Evolutionary conservation across 2,329 filamentous ascomycete genomes (phyloP), one percentile per base, ranked within the genome.

Genomic region (Zalaria obscura): DNA sequence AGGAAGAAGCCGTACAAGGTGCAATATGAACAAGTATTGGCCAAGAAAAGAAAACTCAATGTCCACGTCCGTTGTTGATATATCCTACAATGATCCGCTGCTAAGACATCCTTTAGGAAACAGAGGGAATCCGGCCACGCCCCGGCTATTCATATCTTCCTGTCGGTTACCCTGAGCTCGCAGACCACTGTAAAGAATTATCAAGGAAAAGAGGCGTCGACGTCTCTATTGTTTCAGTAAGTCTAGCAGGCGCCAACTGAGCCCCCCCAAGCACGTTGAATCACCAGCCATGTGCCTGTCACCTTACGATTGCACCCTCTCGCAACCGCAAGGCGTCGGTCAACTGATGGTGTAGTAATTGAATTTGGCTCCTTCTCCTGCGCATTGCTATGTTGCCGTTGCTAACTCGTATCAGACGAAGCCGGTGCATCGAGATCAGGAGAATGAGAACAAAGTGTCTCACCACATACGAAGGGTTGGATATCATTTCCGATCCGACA

Each of bases 381-480:
- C 36, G 33, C 11, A 6, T 5, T 33, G 36, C 26, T 27, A 5
- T 29, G 5, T 5, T 8, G 8, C 41, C 32, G 40, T 27, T 10
- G 27, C 27, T 38, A 38, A 37, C 42, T 40, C 18, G 41, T 39
- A 37, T 31, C 37, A 53, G 50, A 45, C 49, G 29, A 45, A 51
- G 48, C 48, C 51, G 11, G 35, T 41, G 40, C 37, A 26, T 36
- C 29, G 11, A 39, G 18, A 52, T 39, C 47, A 47, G 43, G 36
- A 38, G 9, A 45, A 56, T 38, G 52, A 51, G 9, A 37, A 29
- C 26, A 54, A 51, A 57, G 60, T 79, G 2, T 75, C 73, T 2
- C 68, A 75, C 50, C 73, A 79, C 52, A 68, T 78, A 38, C 69
- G 76, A 49, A 68, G 75, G 34, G 69, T 78, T 46, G 76, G 76